Evolutionary conservation across 2,329 filamentous ascomycete genomes (phyloP).

Genomic region (Claviceps sp.): DNA sequence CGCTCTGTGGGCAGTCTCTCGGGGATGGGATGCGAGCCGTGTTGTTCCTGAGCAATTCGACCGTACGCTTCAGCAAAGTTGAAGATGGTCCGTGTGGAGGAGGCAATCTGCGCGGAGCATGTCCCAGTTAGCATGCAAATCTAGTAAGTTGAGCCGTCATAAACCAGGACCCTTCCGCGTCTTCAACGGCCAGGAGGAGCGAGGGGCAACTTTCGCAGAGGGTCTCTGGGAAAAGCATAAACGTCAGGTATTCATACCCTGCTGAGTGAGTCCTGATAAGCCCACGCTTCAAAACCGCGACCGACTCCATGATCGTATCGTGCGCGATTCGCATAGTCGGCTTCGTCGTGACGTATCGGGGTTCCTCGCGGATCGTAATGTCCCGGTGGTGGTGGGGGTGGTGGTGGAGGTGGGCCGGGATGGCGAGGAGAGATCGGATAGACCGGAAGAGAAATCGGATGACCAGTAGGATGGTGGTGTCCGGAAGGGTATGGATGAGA

Average conservation of each 20-base stretch:
- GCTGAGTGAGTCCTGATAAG: slow-evolving; percentile 37
- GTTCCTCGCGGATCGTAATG: slow-evolving; percentile 32
- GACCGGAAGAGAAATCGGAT: slow-evolving; percentile 30
- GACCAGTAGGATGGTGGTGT: slow-evolving; percentile 33
- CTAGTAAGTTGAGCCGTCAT: no score
- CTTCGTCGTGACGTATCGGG: slow-evolving; percentile 29
- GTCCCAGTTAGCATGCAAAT: no score
- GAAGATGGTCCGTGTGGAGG: slow-evolving; percentile 37
- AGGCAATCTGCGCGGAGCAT: slow-evolving; percentile 29
- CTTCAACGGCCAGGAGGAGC: no score
- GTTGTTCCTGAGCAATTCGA: slow-evolving; percentile 41
- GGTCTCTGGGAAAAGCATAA: background rate
- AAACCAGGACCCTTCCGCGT: no score
- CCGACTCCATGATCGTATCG: slow-evolving; percentile 33
- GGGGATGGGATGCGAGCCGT: slow-evolving; percentile 37
- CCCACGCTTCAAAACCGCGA: slow-evolving; percentile 38
- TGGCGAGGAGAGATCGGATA: slow-evolving; percentile 41
- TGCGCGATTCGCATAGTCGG: slow-evolving; percentile 26
- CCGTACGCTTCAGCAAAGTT: slow-evolving; percentile 44
- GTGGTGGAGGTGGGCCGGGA: slow-evolving; percentile 23
- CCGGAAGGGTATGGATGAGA: slow-evolving; percentile 26
- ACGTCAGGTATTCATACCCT: slow-evolving; percentile 17
- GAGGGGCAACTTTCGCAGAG: background rate
- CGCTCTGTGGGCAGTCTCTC: slow-evolving; percentile 41
- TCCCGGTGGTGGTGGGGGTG: slow-evolving; percentile 21